A percentile compares a stretch with the other conserved stretches of the same genome.
Evolutionary conservation across 2,329 filamentous ascomycete genomes (phyloP).

Genomic region (Claviceps purpurea): DNA sequence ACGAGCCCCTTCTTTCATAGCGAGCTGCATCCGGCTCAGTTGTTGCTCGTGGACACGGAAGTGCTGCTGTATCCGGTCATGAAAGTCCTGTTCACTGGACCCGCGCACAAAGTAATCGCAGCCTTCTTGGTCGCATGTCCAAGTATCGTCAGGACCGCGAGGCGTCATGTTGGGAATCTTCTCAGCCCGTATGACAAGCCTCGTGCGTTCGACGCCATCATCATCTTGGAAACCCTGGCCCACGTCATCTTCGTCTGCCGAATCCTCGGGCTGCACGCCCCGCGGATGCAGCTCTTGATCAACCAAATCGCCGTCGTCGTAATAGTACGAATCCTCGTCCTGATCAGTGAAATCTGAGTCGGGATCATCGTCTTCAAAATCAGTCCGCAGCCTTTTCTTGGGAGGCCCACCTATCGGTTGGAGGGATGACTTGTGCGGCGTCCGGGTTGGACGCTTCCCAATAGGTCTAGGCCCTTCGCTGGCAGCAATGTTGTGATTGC

Average conservation of each 20-base stretch:
- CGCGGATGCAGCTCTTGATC: conserved; percentile 19
- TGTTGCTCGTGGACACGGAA: conserved; percentile 45
- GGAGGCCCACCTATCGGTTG: conserved; percentile 17
- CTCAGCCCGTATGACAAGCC: conserved; percentile 35
- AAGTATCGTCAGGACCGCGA: conserved; percentile 47
- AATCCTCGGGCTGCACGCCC: conserved; percentile 12
- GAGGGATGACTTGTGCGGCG: conserved; percentile 6
- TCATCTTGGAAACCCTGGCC: conserved; percentile 3
- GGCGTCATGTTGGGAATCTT: conserved; percentile 34
- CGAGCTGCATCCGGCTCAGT: conserved; percentile 35
- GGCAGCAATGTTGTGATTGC: conserved; percentile 10
- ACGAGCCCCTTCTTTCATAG: conserved; percentile 41
- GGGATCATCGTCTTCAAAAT: conserved; percentile 24
- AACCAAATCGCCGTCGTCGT: conserved; percentile 9
- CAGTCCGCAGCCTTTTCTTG: conserved; percentile 30
- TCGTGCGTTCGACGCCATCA: conserved; percentile 18
- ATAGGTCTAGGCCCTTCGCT: conserved; percentile 13
- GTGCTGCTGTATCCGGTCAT: conserved; percentile 45
- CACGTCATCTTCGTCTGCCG: conserved; percentile 6
- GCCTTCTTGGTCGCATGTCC: conserved; percentile 51
- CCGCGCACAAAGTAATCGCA: conserved; percentile 52
- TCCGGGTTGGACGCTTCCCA: conserved; percentile 16
- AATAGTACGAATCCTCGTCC: conserved; percentile 21
- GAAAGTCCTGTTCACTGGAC: conserved; percentile 41
- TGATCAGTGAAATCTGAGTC: conserved; percentile 19